A percentile compares a stretch with the other conserved stretches of the same genome.
Evolutionary conservation across 345 rosid genomes (phyloP).

Genomic region (Populus ilicifolia): DNA sequence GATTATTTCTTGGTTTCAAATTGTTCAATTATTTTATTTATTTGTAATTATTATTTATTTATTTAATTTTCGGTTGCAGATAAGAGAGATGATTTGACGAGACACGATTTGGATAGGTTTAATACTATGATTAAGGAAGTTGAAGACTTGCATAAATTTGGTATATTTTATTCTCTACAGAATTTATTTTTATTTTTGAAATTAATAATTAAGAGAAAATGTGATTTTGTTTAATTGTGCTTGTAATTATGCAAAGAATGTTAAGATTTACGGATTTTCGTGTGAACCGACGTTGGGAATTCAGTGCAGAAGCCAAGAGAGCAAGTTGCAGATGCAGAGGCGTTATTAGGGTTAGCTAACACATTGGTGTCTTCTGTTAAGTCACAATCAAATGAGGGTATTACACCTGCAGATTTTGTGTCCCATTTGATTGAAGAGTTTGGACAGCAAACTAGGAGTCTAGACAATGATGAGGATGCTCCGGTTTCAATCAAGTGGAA

Average conservation of each 20-base stretch:
- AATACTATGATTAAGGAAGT: constrained; percentile 51
- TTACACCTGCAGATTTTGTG: constrained; percentile 60
- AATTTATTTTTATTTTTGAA: not conserved
- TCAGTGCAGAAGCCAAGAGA: constrained; percentile 85
- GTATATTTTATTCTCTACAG: constrained; percentile 24
- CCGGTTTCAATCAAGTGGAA: constrained; percentile 61
- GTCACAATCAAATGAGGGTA: constrained; percentile 58
- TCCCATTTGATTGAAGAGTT: constrained; percentile 46
- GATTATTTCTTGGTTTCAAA: not conserved
- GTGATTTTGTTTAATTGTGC: too few relatives aligned
- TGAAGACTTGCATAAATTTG: constrained; percentile 57
- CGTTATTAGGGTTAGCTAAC: constrained; percentile 62
- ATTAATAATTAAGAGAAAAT: not conserved
- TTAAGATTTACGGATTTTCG: not conserved
- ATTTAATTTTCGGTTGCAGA: constrained; percentile 30
- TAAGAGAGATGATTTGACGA: constrained; percentile 62
- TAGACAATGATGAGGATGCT: constrained; percentile 20
- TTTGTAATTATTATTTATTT: not conserved
- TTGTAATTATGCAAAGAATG: not conserved
- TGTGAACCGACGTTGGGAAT: not conserved
- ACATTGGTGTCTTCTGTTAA: constrained; percentile 65
- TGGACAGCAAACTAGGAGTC: constrained; percentile 34
- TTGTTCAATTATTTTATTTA: not conserved
- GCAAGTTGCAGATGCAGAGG: constrained; percentile 92
- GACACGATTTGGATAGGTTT: constrained; percentile 59